Base-by-base conservation (phyloP, 352 stramenopile genomes). In the Phytophthora pinifolia region DNA sequence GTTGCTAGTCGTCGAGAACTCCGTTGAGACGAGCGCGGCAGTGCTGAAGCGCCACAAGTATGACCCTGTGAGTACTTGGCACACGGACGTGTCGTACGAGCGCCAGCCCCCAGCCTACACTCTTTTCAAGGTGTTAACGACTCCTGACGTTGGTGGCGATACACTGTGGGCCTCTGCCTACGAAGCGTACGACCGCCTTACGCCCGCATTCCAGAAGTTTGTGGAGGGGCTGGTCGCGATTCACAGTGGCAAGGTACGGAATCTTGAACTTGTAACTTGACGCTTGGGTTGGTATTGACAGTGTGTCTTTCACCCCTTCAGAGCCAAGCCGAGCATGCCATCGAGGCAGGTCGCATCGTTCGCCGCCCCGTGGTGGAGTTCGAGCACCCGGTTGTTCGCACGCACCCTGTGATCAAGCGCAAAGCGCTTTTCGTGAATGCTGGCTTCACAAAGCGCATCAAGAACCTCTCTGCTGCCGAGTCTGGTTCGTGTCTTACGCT, bases 171-270 rank as follows among this genome's bases (percentile, higher is more conserved):
- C 63, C 6, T 74, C 56, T 2, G 55, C 45, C 34, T 73, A 70
- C 51, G 67, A 79, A 25, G 70, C 70, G 10, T 79, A 75, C 59
- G 52, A 73, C 8, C 62, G 66, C 22, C 54, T 79, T 5, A 67
- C 70, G 8, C 61, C 62, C 18, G 52, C 51, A n/a, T 64, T 79
- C 17, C 46, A 72, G 31, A 63, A 60, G 34, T 63, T 75, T 34
- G 25, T 79, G 8, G 62, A 75, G 22, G 59, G 62, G 1, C 54
- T 79, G 25, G 67, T 58, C 9, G 70, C 70, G 9, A 57, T 75
- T 35, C 70, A 79, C 55, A 76, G 62, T 47, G 62, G 67, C 56
- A 70, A 70, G 51, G 46, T 54, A 25, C 20, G 20, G 20, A 25
- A 25, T 3, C 20, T 25, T 25, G 20, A 25, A 25, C 20, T 25